These are phyloP conservation scores for Penicillium brasilianum DNA, from an alignment of 2,329 filamentous ascomycete species.

Conservation along the genomic window DNA sequence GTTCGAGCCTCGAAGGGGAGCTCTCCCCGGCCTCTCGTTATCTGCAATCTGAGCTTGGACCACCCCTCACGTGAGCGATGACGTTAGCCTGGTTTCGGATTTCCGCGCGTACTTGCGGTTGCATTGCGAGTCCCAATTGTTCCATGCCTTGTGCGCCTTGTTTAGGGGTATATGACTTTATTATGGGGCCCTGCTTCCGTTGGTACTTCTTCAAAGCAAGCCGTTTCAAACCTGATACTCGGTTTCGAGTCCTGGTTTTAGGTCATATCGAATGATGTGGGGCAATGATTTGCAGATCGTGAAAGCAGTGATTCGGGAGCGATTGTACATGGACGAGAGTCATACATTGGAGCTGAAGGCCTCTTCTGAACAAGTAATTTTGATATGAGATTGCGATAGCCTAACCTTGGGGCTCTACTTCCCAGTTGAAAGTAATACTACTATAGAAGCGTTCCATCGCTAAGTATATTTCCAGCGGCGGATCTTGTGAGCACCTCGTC, in stretches of 20 bases:
- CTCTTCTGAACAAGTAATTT: too few species aligned
- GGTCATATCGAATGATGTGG: not conserved
- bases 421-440: too few species aligned
- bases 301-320: not conserved
- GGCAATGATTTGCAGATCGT: not conserved
- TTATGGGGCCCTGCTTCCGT: not conserved
- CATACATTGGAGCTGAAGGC: too few species aligned
- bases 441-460: not conserved
- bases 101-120: not conserved
- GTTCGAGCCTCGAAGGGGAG: constrained; percentile 8
- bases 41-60: constrained; percentile 30
- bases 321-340: too few species aligned
- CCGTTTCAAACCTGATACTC: not conserved
- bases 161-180: not conserved
- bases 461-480: not conserved
- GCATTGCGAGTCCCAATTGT: not conserved
- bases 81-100: constrained; percentile 19
- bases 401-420: too few species aligned
- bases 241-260: not conserved
- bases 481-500: too few species aligned
- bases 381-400: too few species aligned
- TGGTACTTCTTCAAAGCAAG: not conserved
- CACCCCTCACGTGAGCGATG: constrained; percentile 33
- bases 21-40: constrained; percentile 18
- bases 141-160: not conserved